Base-by-base conservation (phyloP, 768 basidiomycete species). In the Scleroderma bovista region DNA sequence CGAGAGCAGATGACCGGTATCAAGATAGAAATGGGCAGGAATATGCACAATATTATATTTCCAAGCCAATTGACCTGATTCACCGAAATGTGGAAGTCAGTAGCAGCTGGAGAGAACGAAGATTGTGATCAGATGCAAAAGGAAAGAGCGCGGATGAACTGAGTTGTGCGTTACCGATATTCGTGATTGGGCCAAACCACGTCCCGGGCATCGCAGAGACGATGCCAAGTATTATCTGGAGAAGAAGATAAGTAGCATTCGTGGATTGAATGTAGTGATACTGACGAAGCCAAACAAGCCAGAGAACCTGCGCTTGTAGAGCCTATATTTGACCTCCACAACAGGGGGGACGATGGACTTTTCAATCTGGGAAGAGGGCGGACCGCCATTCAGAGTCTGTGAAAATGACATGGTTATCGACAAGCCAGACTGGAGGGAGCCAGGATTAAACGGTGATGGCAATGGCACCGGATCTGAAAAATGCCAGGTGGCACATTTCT, bases 111-210 rank as follows among this genome's bases (percentile, higher is more conserved):
- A 45, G 55, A 23, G 33, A 17, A 45, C 29, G n/a, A 45, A n/a
- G n/a, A 36, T 12, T 12, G 12, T 36, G 6, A 36, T 36, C 13
- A 36, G 12, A 26, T 26, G 5, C 26, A 29, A 20, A 24, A 38
- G 26, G 32, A 8, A 52, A n/a, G 5, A 26, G 1, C 15, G 3
- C n/a, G n/a, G n/a, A n/a, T n/a, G n/a, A n/a, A n/a, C n/a, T 2
- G 20, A 15, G 1, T 16, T 17, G 15, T 23, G 51, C 73, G n/a
- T 38, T 44, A 90, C 88, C 72, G 57, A 82, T 63, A 37, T 80
- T 81, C 0, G 89, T 72, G 47, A 93, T 91, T 3, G 90, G 86
- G 3, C 89, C 88, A 58, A 92, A 93, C 88, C 88, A 93, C 3
- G 85, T 76, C 78, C 81, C 82, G 6, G 76, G 68, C 83, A 87